A percentile compares a stretch with the other conserved stretches of the same genome.
Evolutionary conservation across 208 protist species (phyloP).

Genomic region (Tetramitus jugosus): DNA sequence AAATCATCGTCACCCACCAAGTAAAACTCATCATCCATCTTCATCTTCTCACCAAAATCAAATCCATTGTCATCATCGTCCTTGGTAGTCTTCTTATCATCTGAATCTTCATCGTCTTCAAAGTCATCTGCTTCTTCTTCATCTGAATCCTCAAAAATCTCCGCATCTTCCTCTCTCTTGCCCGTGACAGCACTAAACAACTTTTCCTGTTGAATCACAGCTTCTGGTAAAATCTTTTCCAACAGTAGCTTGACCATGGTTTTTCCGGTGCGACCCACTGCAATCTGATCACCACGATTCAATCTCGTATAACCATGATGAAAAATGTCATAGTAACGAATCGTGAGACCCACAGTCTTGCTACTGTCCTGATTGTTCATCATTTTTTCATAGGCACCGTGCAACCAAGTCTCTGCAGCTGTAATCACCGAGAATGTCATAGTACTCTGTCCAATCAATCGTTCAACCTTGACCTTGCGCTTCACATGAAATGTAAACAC

Average conservation of each 20-base stretch:
- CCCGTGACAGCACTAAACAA: neutral
- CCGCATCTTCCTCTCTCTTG: neutral
- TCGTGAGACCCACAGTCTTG: neutral
- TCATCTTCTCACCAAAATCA: neutral
- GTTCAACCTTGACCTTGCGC: neutral
- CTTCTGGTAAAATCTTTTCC: neutral
- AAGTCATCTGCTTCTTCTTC: no score
- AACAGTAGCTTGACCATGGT: slow-evolving; percentile 5
- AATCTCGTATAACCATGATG: slow-evolving; percentile 17
- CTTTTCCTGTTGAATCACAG: neutral
- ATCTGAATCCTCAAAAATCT: neutral
- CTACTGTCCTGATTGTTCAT: neutral
- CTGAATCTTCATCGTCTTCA: no score
- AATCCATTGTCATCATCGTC: neutral
- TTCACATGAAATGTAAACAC: slow-evolving; percentile 4
- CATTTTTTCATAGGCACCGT: neutral
- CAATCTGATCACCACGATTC: neutral
- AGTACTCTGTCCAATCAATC: neutral
- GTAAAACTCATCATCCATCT: neutral
- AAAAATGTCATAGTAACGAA: slow-evolving; percentile 18
- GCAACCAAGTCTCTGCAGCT: neutral
- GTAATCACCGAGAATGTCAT: slow-evolving; percentile 3
- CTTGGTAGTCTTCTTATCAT: no score
- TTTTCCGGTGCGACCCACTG: neutral
- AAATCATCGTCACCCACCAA: neutral